A percentile compares a stretch with the other conserved stretches of the same genome.
These are phyloP conservation scores for Magnusiomyces magnusii DNA, from an alignment of 1,139 yeast species.

Conservation along the genomic window DNA sequence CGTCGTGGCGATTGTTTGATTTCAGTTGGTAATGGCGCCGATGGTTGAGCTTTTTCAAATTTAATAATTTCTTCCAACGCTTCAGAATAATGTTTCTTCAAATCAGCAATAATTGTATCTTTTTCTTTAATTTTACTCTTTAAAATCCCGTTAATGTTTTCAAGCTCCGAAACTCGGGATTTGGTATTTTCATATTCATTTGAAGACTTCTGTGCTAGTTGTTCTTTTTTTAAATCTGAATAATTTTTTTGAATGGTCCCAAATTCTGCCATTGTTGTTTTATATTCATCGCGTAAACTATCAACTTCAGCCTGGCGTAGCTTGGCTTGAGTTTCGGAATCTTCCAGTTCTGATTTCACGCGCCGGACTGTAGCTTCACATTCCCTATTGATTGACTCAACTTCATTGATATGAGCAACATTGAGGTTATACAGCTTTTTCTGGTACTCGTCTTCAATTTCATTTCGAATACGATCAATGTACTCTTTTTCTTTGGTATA, in stretches of 20 bases:
- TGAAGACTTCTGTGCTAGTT: background rate
- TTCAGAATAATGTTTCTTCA: background rate
- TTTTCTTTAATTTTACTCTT: background rate
- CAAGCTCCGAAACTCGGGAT: background rate
- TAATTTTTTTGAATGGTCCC: background rate
- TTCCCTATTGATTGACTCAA: constrained; percentile 1
- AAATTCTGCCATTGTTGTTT: background rate
- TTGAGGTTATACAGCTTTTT: constrained; percentile 2
- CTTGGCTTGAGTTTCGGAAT: background rate
- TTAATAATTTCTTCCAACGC: background rate
- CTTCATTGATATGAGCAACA: background rate
- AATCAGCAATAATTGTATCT: background rate
- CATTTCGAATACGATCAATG: background rate
- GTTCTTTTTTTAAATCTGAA: background rate
- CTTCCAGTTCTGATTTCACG: background rate
- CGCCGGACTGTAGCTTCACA: background rate
- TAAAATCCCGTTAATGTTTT: background rate
- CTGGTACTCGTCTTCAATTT: constrained; percentile 1
- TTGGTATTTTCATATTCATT: background rate
- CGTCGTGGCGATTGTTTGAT: background rate
- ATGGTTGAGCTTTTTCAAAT: background rate
- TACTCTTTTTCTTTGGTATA: background rate
- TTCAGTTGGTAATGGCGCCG: background rate
- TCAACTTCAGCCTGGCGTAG: background rate
- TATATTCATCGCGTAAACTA: background rate